phyloP scores from a whole-genome alignment of 192 early-diverging fungal species.

The Mortierella antarctica region DNA sequence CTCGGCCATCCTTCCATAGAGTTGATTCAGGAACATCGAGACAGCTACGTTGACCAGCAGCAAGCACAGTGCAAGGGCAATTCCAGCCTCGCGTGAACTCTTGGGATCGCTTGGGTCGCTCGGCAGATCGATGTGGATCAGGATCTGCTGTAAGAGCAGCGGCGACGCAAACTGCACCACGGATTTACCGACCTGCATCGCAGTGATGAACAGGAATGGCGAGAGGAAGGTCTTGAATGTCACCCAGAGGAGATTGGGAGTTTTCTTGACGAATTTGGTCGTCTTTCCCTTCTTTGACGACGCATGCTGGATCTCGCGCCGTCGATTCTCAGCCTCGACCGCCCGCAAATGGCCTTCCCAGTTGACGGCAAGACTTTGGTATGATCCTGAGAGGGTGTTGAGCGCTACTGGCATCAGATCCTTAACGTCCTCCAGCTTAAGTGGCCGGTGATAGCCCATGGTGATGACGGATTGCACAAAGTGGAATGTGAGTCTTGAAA shows the following conservation, averaged over 20 bases:
- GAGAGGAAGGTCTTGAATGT: neutral
- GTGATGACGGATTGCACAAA: constrained; percentile 20
- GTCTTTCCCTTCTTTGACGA: no score
- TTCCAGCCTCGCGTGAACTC: neutral
- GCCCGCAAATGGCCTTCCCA: neutral
- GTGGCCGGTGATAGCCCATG: constrained; percentile 16
- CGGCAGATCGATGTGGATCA: neutral
- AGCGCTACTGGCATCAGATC: constrained; percentile 12
- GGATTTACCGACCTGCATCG: neutral
- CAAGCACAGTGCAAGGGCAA: neutral
- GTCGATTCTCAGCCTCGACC: neutral
- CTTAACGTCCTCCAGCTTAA: constrained; percentile 14
- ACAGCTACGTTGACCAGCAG: neutral
- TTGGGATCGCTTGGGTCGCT: neutral
- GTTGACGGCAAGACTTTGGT: neutral
- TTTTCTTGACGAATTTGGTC: neutral
- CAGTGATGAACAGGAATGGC: neutral
- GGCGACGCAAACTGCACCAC: neutral
- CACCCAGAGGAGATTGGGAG: neutral
- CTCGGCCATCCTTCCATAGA: constrained; percentile 45
- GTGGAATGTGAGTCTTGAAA: constrained; percentile 1
- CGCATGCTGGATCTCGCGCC: neutral
- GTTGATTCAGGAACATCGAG: neutral
- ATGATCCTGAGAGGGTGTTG: neutral
- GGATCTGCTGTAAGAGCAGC: neutral